Base-by-base conservation (phyloP, 495 filamentous ascomycete genomes). In the Xylaria flabelliformis region DNA sequence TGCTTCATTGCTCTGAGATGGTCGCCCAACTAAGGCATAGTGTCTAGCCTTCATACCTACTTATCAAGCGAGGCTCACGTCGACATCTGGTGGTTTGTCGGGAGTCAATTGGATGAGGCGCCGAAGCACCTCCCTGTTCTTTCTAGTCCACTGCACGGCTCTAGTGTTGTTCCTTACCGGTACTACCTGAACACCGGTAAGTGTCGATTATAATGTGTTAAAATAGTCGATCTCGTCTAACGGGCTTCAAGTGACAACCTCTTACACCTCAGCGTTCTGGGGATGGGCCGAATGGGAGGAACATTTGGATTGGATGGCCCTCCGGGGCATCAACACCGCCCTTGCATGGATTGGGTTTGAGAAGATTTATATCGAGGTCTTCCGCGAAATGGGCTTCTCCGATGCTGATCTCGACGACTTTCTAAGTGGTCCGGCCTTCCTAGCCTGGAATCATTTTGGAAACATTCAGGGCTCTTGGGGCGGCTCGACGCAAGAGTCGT, bases 371-470 rank as follows among this genome's bases (percentile, higher is more conserved):
- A 73, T 86, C 3, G 83, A 87, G 7, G 82, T 85, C 26, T 86
- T 87, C 74, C 77, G 74, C 24, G 85, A 87, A 26, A 75, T 84
- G 39, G 85, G 85, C 21, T 78, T 88, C 55, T 83, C 79, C 9
- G 79, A 86, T 21, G 67, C 75, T 24, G 83, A 88, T 48, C 85
- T 87, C 51, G 62, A 77, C 0, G 74, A 80, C 4, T 88, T 83
- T 70, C 67, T 88, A 15, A 85, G 82, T 67, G 86, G 87, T 0
- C 86, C 85, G 3, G 85, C 85, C 0, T 88, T 88, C 61, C 82
- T 86, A 67, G 82, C 85, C n/a, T 88, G 87, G 87, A 87, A 88
- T 56, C 82, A 84, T 10, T 85, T 88, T 67, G 87, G 85, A 5
- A 88, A 88, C 59, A 87, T 87, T 48, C 86, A 88, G 74, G 85